Conservation (phyloP, 768 basidiomycete species). For the Serendipita vermifera region DNA sequence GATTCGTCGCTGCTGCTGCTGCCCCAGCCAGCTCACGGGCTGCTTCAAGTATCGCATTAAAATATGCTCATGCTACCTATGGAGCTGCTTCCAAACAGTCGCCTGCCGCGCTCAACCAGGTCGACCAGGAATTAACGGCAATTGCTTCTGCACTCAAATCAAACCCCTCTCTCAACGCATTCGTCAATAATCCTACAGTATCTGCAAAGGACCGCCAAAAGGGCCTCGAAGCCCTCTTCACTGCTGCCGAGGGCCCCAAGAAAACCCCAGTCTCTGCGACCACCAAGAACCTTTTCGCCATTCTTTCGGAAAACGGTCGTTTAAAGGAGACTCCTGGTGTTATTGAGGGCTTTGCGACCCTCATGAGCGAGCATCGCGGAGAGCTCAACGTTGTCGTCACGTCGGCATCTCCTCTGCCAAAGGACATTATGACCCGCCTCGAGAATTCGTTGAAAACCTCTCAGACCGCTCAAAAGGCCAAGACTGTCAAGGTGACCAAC, state of each 20-base stretch:
- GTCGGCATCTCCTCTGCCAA: slow-evolving; percentile 68
- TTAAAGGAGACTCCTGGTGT: slow-evolving; percentile 73
- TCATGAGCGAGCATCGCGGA: slow-evolving; percentile 80
- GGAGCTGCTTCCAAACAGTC: slow-evolving; percentile 74
- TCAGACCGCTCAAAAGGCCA: slow-evolving; percentile 73
- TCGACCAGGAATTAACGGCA: slow-evolving; percentile 67
- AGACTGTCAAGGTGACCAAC: slow-evolving; percentile 80
- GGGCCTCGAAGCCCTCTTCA: slow-evolving; percentile 54
- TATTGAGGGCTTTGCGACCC: slow-evolving; percentile 81
- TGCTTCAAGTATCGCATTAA: slow-evolving; percentile 62
- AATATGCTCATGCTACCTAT: slow-evolving; percentile 76
- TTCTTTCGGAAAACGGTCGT: slow-evolving; percentile 89
- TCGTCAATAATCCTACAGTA: slow-evolving; percentile 86
- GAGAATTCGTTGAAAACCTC: slow-evolving; percentile 80
- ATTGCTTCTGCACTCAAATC: slow-evolving; percentile 59
- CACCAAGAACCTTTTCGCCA: slow-evolving; percentile 80
- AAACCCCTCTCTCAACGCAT: slow-evolving; percentile 49
- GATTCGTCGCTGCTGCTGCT: background rate
- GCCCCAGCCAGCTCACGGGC: slow-evolving; percentile 31
- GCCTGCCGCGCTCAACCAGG: slow-evolving; percentile 65
- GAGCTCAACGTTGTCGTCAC: slow-evolving; percentile 90
- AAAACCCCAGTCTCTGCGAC: slow-evolving; percentile 60
- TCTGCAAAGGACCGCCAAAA: slow-evolving; percentile 60
- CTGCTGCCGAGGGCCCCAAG: slow-evolving; percentile 53
- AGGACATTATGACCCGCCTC: slow-evolving; percentile 59